These are phyloP conservation scores for Nitzschia sp. DNA, from an alignment of 108 stramenopile species.

Conservation along the genomic window DNA sequence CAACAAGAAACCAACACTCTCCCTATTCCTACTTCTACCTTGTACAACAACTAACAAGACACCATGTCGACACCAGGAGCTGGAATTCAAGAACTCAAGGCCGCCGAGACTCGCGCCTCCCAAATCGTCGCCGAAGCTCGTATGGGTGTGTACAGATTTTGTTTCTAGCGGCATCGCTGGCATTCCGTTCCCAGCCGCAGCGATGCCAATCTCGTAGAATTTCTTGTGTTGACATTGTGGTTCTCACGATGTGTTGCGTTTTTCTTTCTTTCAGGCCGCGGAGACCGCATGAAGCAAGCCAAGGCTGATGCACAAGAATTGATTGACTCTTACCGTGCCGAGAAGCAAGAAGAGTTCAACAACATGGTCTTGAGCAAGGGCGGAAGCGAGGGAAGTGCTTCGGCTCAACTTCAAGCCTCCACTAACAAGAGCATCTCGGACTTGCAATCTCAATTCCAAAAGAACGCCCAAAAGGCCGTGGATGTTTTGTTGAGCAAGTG, in stretches of 20 bases:
- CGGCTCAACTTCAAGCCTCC: conserved; percentile 80
- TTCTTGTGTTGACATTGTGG: background rate
- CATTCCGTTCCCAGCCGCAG: no score
- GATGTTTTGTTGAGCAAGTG: conserved; percentile 90
- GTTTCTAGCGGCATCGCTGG: no score
- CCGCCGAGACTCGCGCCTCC: conserved; percentile 90
- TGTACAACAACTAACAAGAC: background rate
- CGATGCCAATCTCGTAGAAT: background rate
- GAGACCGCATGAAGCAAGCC: conserved; percentile 93
- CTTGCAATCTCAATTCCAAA: conserved; percentile 78
- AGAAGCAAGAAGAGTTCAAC: conserved; percentile 91
- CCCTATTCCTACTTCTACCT: no score
- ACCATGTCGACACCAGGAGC: conserved; percentile 77
- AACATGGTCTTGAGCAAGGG: conserved; percentile 74
- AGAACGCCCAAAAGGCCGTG: conserved; percentile 88
- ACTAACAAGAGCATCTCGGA: conserved; percentile 74
- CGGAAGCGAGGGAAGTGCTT: conserved; percentile 69
- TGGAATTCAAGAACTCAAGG: conserved; percentile 94
- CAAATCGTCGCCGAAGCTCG: conserved; percentile 94
- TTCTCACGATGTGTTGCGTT: background rate
- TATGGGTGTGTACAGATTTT: conserved; percentile 67
- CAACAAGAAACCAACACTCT: no score
- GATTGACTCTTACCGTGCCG: conserved; percentile 80
- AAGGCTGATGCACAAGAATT: conserved; percentile 83
- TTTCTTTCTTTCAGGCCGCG: conserved; percentile 59